Evolutionary conservation across 2,329 filamentous ascomycete species (phyloP).

Genomic region (Fusarium nelsonii): DNA sequence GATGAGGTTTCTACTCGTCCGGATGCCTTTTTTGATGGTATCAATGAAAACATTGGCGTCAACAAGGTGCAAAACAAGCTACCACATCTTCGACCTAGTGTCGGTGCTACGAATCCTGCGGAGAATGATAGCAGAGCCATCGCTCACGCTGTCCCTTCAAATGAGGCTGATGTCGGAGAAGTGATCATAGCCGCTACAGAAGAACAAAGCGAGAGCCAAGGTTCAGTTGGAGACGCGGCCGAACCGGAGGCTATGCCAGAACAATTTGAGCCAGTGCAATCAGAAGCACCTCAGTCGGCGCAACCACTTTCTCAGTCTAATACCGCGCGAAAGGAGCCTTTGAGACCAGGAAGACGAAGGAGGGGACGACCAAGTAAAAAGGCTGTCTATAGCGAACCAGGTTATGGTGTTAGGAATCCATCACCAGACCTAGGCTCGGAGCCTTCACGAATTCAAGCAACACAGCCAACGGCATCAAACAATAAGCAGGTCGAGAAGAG

Average conservation of each 20-base stretch:
- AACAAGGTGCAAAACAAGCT: slow-evolving; percentile 2
- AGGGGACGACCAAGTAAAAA: slow-evolving; percentile 30
- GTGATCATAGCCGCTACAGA: not conserved
- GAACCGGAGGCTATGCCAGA: not conserved
- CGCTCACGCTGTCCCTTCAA: not conserved
- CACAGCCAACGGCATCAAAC: not conserved
- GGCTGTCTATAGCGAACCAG: slow-evolving; percentile 8
- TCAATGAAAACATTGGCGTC: slow-evolving; percentile 31
- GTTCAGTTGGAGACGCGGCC: not conserved
- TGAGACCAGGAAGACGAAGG: not conserved
- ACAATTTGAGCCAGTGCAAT: not conserved
- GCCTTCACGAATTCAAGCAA: not conserved
- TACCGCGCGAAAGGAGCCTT: not conserved
- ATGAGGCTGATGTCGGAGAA: not conserved
- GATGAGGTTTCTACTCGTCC: slow-evolving; percentile 23
- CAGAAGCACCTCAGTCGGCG: not conserved
- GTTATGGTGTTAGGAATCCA: slow-evolving; percentile 1
- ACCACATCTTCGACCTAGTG: not conserved
- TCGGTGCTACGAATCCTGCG: not conserved
- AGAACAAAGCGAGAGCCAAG: not conserved
- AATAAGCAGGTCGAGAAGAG: not conserved
- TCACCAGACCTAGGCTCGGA: slow-evolving; percentile 35
- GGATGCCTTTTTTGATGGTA: slow-evolving; percentile 16
- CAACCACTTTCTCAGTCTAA: not conserved
- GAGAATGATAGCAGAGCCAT: not conserved